A percentile compares a stretch with the other conserved stretches of the same genome.
These are phyloP conservation scores for Acacia melanoxylon DNA, from an alignment of 306 rosid genomes.

Conservation along the genomic window DNA sequence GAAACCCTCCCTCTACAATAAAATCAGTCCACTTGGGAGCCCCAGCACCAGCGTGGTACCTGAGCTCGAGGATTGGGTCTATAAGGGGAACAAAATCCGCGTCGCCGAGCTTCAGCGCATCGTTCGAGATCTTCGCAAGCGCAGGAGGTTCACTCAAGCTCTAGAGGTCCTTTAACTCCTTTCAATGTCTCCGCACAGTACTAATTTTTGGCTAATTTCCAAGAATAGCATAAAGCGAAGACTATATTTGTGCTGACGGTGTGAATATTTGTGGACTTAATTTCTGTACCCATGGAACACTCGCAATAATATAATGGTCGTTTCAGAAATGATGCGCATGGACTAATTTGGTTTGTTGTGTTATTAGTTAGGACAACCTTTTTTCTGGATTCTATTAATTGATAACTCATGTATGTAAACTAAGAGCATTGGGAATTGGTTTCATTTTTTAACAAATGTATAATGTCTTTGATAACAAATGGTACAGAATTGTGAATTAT, in stretches of 20 bases:
- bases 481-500: not conserved
- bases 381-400: not conserved
- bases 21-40: conserved; percentile 73
- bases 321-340: not conserved
- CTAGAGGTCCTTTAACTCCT: conserved; percentile 52
- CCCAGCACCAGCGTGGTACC: conserved; percentile 46
- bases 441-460: not conserved
- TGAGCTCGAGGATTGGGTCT: conserved; percentile 78
- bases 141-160: conserved; percentile 72
- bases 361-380: not conserved
- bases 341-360: not conserved
- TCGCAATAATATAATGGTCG: not conserved
- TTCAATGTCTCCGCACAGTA: conserved; percentile 11
- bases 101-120: conserved; percentile 79
- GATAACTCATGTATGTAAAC: not conserved
- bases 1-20: conserved; percentile 58
- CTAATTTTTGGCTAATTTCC: not conserved
- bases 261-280: not conserved
- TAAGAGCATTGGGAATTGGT: not conserved
- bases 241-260: not conserved
- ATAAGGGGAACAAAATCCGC: conserved; percentile 61
- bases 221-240: not conserved
- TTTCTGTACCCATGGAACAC: not conserved
- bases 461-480: not conserved
- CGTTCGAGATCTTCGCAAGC: conserved; percentile 81